These are phyloP conservation scores for Hyparrhenia diplandra DNA, from an alignment of 176 grass and related monocot genomes.

Conservation along the genomic window DNA sequence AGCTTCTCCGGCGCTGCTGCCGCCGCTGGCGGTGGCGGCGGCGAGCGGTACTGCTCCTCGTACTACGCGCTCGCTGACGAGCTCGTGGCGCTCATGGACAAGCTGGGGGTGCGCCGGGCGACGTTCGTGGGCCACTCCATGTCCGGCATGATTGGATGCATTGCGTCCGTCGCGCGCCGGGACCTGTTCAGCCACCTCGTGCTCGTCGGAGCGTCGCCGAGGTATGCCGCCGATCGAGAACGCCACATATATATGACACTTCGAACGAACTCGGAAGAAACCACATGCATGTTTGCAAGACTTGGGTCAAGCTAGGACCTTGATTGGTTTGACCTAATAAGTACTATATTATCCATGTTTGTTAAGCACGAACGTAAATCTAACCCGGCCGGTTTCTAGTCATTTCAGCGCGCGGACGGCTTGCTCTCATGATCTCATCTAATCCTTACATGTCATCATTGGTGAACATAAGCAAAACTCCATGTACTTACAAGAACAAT, in stretches of 20 bases:
- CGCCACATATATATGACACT: neutral
- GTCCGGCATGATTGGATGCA: conserved; percentile 84
- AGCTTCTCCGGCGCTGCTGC: conserved; percentile 42
- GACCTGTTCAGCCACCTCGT: conserved; percentile 69
- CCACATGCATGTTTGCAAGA: neutral
- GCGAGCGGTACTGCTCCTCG: conserved; percentile 34
- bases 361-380: neutral
- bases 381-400: neutral
- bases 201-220: conserved; percentile 72
- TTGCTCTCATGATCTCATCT: neutral
- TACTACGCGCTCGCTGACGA: conserved; percentile 50
- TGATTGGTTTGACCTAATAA: neutral
- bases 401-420: neutral
- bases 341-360: neutral
- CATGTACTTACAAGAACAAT: no score
- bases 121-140: conserved; percentile 81
- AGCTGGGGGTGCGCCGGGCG: conserved; percentile 9
- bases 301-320: neutral
- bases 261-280: neutral
- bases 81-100: conserved; percentile 54
- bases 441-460: neutral
- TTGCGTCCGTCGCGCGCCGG: conserved; percentile 57
- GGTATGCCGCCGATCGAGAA: conserved; percentile 8
- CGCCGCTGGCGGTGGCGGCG: neutral
- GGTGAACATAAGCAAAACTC: neutral